Conservation (phyloP, 352 stramenopile species). For the Pythium grandisporangium region DNA sequence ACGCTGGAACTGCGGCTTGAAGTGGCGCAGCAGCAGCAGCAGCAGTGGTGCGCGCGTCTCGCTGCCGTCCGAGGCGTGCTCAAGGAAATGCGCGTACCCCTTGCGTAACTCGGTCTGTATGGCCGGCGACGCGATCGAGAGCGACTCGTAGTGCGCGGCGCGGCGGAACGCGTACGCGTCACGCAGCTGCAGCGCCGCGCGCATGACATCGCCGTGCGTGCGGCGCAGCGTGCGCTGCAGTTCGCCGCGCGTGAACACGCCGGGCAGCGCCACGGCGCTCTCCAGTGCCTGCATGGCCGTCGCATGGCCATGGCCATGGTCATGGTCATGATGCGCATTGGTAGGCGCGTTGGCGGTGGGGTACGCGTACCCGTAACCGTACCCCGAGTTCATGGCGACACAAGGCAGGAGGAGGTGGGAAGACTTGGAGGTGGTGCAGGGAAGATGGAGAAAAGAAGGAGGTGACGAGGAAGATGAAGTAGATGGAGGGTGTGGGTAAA, state of each 20-base stretch:
- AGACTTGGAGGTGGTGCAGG: too few relatives aligned
- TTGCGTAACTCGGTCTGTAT: conserved; percentile 63
- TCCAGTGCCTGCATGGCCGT: conserved; percentile 53
- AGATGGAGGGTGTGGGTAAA: too few relatives aligned
- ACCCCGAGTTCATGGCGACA: background rate
- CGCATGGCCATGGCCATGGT: conserved; percentile 19
- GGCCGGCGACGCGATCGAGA: conserved; percentile 51
- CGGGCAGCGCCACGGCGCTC: conserved; percentile 55
- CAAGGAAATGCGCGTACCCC: conserved; percentile 64
- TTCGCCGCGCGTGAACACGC: conserved; percentile 38
- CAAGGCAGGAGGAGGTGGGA: background rate
- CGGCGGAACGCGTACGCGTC: conserved; percentile 50
- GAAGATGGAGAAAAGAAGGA: too few relatives aligned
- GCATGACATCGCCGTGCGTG: conserved; percentile 61
- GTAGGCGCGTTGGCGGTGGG: background rate
- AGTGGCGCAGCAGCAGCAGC: conserved; percentile 49
- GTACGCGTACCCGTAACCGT: conserved; percentile 3
- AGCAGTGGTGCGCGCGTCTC: conserved; percentile 52
- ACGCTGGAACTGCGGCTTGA: conserved; percentile 44
- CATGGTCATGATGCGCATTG: background rate
- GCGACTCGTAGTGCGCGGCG: conserved; percentile 35
- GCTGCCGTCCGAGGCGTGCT: conserved; percentile 34
- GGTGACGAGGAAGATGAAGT: too few relatives aligned
- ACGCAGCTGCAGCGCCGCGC: conserved; percentile 50
- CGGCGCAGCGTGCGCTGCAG: conserved; percentile 51